Evolutionary conservation across 345 rosid species (phyloP).

Genomic region (Euphorbia peplus): DNA sequence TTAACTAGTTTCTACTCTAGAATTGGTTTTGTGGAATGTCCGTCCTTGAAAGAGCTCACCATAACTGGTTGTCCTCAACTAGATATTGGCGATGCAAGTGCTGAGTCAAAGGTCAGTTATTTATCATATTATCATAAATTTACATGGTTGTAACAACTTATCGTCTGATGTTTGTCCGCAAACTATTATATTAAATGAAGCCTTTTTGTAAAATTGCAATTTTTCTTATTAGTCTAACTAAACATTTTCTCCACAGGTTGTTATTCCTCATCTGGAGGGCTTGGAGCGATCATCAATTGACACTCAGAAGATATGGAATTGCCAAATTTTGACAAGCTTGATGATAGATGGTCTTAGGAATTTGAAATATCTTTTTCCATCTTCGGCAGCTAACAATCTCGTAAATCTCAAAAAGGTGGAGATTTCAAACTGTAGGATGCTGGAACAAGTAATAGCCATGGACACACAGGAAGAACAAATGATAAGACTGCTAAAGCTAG

Average conservation of each 20-base stretch:
- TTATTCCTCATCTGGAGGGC: conserved; percentile 8
- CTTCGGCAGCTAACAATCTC: conserved; percentile 7
- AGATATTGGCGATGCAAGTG: neutral
- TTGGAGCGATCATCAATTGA: neutral
- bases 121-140: too few species aligned
- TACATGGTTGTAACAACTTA: too few species aligned
- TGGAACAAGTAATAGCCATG: conserved; percentile 10
- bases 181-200: too few species aligned
- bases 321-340: neutral
- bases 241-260: neutral
- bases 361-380: conserved; percentile 4
- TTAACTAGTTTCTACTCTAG: neutral
- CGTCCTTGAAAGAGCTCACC: neutral
- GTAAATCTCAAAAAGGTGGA: neutral
- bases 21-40: neutral
- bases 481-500: conserved; percentile 8
- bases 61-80: neutral
- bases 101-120: neutral
- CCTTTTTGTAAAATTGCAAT: too few species aligned
- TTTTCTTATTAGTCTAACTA: too few species aligned
- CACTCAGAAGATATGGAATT: neutral
- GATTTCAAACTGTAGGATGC: neutral
- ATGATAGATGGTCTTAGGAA: neutral
- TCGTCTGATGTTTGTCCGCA: too few species aligned
- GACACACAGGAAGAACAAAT: neutral